Conservation (phyloP, 192 early-diverging fungal genomes). For the Obelidium mucronatum region DNA sequence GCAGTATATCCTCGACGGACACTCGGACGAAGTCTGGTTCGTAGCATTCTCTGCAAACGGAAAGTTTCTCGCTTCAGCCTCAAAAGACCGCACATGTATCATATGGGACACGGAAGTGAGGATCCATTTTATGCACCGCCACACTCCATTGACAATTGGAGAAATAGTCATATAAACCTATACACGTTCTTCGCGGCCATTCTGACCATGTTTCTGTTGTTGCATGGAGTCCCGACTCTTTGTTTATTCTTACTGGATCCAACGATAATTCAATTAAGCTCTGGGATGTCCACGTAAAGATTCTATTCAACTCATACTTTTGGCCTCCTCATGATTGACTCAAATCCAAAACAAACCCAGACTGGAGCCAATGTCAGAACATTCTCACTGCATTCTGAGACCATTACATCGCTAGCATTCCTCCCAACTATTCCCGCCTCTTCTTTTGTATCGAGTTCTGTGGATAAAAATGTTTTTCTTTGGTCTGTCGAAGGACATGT, state of each 20-base stretch:
- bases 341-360: no score
- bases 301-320: no score
- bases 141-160: not conserved
- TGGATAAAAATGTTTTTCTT: constrained; percentile 78
- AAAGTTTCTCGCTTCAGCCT: constrained; percentile 87
- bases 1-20: constrained; percentile 56
- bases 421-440: constrained; percentile 38
- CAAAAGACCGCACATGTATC: constrained; percentile 84
- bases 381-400: constrained; percentile 76
- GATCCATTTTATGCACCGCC: not conserved
- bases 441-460: constrained; percentile 84
- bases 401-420: constrained; percentile 87
- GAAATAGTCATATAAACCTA: constrained; percentile 61
- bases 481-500: constrained; percentile 72
- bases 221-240: constrained; percentile 91
- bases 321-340: no score
- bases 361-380: constrained; percentile 65
- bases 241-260: constrained; percentile 77
- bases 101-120: constrained; percentile 85
- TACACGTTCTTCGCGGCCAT: constrained; percentile 69
- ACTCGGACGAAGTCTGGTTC: constrained; percentile 96
- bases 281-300: constrained; percentile 73
- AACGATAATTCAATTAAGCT: constrained; percentile 80
- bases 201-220: constrained; percentile 78
- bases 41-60: constrained; percentile 92